A percentile compares a stretch with the other conserved stretches of the same genome.
Conservation (phyloP, 345 rosid species). For the Capsella bursapastoris region DNA sequence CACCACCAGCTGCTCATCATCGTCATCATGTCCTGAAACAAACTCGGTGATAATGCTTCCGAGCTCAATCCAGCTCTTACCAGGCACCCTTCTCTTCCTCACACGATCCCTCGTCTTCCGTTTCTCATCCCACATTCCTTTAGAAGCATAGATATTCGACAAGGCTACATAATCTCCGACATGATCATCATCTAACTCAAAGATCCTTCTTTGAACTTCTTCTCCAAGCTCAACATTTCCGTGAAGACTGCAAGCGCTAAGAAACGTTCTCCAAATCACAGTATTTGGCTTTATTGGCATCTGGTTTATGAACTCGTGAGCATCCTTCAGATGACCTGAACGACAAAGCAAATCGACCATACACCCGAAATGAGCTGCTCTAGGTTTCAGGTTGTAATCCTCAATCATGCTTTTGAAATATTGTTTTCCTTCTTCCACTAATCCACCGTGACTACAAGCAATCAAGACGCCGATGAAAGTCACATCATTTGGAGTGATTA, state of each 20-base stretch:
- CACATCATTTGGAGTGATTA: conserved; percentile 46
- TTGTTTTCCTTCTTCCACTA: conserved; percentile 47
- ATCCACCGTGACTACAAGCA: conserved; percentile 55
- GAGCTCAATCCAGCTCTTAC: conserved; percentile 51
- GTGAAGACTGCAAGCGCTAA: conserved; percentile 44
- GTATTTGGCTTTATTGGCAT: conserved; percentile 44
- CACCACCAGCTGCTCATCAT: conserved; percentile 20
- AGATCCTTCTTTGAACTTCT: conserved; percentile 41
- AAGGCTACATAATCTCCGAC: conserved; percentile 45
- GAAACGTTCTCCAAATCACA: conserved; percentile 48
- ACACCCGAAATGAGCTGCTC: conserved; percentile 51
- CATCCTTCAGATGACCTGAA: conserved; percentile 48
- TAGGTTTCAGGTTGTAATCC: conserved; percentile 49
- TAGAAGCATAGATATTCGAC: conserved; percentile 51
- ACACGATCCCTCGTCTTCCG: conserved; percentile 35
- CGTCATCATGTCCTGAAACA: conserved; percentile 43
- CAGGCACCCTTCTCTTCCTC: conserved; percentile 51
- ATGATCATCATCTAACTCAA: conserved; percentile 42
- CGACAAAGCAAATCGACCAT: conserved; percentile 50
- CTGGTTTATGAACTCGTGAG: conserved; percentile 40
- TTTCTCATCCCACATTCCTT: conserved; percentile 53
- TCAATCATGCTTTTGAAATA: conserved; percentile 45
- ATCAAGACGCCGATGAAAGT: conserved; percentile 54
- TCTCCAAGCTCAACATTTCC: conserved; percentile 43
- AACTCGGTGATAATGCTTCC: conserved; percentile 44